Evolutionary conservation across 768 basidiomycete genomes (phyloP), one percentile per base, ranked within the genome.

Genomic region (Pilatotrama ljubarskyi): DNA sequence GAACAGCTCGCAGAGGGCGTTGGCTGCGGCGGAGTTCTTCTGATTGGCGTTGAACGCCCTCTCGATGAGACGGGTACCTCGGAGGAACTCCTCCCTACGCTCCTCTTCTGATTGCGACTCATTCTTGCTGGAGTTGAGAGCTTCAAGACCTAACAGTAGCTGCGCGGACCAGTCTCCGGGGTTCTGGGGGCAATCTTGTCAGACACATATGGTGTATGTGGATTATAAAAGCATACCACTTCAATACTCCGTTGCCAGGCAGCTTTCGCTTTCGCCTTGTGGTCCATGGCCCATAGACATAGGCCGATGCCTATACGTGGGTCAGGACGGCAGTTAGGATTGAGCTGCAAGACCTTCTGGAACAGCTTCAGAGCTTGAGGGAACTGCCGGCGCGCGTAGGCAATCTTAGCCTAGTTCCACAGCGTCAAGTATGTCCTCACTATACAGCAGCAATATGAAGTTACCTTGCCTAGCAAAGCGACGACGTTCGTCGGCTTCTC

Each of bases 261-360:
- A 22, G 82, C 82, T 64, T 85, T 87, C 0, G 96, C 97, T 65
- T 87, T 88, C 2, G 81, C 79, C 61, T 87, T 88, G 65, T 96
- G 84, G 59, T 90, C 90, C 76, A 97, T 78, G 4, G 90, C 85
- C 93, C 93, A 98, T 20, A 94, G 78, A 73, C 96, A 98, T 5
- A 99, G 76, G 9, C 97, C 97, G 40, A 98, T 93, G 17, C 97
- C 97, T 58, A 98, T 90, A 7, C 97, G 85, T 35, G 97, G 96
- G 72, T 99, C 96, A 0, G 96, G 97, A 24, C 80, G 76, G 74
- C 91, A 94, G 17, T 80, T 75, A 0, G 96, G 95, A 55, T 85
- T 86, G 41, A 90, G 81, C 29, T 82, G 78, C 11, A 98, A 79
- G 9, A 95, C 88, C 48, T 86, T 85, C 71, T 98, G 96, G 71